Evolutionary conservation across 768 basidiomycete species (phyloP).

Genomic region (Lactifluus hygrophoroides): DNA sequence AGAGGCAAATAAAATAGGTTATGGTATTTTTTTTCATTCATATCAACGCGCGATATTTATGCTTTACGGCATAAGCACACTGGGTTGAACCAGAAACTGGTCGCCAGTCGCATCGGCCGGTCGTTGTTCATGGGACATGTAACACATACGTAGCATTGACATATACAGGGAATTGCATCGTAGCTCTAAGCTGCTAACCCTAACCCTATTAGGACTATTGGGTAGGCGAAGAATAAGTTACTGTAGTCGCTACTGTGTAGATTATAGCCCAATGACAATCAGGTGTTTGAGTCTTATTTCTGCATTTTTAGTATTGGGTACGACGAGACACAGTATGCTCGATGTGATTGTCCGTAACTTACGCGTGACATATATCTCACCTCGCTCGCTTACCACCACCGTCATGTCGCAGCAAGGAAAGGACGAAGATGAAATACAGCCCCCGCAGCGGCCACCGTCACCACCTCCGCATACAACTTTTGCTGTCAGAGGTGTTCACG

Average conservation of each 20-base stretch:
- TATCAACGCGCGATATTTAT: background rate
- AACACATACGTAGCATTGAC: background rate
- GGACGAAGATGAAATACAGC: slow-evolving; percentile 5
- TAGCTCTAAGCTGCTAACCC: too few species aligned
- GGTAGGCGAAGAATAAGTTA: too few species aligned
- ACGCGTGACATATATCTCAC: too few species aligned
- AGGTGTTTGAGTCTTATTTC: too few species aligned
- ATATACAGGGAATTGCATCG: too few species aligned
- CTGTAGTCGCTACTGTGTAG: too few species aligned
- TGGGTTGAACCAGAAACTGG: too few species aligned
- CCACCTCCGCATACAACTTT: slow-evolving; percentile 16
- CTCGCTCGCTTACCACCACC: background rate
- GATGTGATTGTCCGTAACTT: background rate
- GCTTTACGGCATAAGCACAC: background rate
- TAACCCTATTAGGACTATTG: too few species aligned
- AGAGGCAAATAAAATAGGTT: background rate
- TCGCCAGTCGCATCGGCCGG: background rate
- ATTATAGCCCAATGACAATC: too few species aligned
- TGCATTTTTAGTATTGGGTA: too few species aligned
- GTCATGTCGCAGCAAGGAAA: slow-evolving; percentile 11
- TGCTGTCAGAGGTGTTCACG: slow-evolving; percentile 62
- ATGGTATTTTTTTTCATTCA: background rate
- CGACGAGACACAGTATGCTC: background rate
- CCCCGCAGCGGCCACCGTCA: slow-evolving; percentile 9
- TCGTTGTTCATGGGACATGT: background rate